Percentiles rank a stretch among this genome's conserved stretches.
phyloP scores from a whole-genome alignment of 495 filamentous ascomycete species.

The Cetradonia linearis region DNA sequence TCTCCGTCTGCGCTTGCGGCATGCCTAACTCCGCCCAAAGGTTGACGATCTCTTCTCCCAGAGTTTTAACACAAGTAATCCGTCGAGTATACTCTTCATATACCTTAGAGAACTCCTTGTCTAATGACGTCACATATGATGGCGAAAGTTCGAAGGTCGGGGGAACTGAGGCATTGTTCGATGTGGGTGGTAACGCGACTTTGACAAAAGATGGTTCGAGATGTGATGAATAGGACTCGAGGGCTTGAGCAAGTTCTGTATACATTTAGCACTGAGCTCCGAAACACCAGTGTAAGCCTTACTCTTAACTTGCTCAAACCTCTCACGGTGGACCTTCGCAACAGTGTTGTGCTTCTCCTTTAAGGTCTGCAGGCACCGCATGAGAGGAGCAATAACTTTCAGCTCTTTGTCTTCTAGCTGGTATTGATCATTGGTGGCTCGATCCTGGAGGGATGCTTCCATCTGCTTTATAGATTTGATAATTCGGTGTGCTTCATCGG shows the following conservation, averaged over 20 bases:
- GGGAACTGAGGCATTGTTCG: conserved; percentile 61
- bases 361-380: conserved; percentile 61
- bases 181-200: conserved; percentile 70
- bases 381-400: conserved; percentile 68
- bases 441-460: conserved; percentile 78
- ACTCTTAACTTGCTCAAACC: conserved; percentile 94
- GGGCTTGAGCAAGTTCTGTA: conserved; percentile 78
- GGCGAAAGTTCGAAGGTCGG: conserved; percentile 80
- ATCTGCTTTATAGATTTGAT: conserved; percentile 83
- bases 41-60: conserved; percentile 77
- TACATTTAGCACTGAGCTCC: conserved; percentile 29
- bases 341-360: conserved; percentile 78
- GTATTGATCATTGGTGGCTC: conserved; percentile 51
- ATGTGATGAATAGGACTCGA: conserved; percentile 90
- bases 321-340: conserved; percentile 71
- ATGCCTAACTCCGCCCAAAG: conserved; percentile 93
- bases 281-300: conserved; percentile 27
- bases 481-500: conserved; percentile 75
- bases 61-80: conserved; percentile 57
- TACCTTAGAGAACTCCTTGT: conserved; percentile 82
- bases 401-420: conserved; percentile 54
- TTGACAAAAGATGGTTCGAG: conserved; percentile 78
- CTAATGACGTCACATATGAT: conserved; percentile 74
- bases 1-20: conserved; percentile 85
- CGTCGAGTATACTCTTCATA: conserved; percentile 90